Evolutionary conservation across 768 basidiomycete species (phyloP).

Genomic region (Boletus rex-veris): DNA sequence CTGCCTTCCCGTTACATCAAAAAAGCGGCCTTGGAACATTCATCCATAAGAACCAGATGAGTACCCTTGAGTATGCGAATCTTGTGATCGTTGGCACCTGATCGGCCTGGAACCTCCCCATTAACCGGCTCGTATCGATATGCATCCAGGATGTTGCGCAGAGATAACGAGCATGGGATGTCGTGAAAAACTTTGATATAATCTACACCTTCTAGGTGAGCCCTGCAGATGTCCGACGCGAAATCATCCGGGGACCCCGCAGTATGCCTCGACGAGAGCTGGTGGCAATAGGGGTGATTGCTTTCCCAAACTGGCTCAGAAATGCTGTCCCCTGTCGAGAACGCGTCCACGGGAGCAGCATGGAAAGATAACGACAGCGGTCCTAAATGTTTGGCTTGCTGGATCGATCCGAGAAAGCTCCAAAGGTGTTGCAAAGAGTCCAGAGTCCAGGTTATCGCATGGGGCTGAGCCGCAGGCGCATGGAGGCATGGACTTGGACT

Average conservation of each 20-base stretch:
- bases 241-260: slow-evolving; percentile 6
- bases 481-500: slow-evolving; percentile 19
- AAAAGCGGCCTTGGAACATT: slow-evolving; percentile 41
- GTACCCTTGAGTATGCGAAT: slow-evolving; percentile 47
- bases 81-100: slow-evolving; percentile 32
- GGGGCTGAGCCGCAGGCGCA: slow-evolving; percentile 13
- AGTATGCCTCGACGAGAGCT: slow-evolving; percentile 12
- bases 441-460: slow-evolving; percentile 46
- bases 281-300: slow-evolving; percentile 22
- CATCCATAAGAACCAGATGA: slow-evolving; percentile 47
- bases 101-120: slow-evolving; percentile 18
- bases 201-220: slow-evolving; percentile 37
- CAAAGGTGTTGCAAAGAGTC: slow-evolving; percentile 44
- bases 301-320: slow-evolving; percentile 24
- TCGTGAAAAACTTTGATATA: slow-evolving; percentile 63
- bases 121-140: slow-evolving; percentile 38
- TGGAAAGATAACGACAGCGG: slow-evolving; percentile 50
- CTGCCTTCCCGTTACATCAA: slow-evolving; percentile 34
- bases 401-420: slow-evolving; percentile 45
- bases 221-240: slow-evolving; percentile 13
- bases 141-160: slow-evolving; percentile 50
- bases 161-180: slow-evolving; percentile 41
- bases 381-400: slow-evolving; percentile 38
- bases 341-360: slow-evolving; percentile 21
- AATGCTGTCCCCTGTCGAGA: slow-evolving; percentile 7